Conservation (phyloP, 148 eudicot genomes). For the Cornus florida region DNA sequence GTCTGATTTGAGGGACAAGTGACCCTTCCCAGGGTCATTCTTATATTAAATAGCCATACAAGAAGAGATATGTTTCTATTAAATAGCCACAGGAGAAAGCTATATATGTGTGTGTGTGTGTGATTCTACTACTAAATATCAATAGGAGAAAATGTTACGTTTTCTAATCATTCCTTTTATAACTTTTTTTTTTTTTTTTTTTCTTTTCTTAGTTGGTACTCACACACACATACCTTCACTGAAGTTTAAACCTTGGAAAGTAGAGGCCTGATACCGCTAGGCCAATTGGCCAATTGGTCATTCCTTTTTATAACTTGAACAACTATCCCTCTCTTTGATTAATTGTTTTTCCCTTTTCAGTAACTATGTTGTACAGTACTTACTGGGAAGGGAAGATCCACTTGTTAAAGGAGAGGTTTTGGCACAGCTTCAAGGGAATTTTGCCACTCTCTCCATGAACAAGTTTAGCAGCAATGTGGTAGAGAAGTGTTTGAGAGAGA, state of each 20-base stretch:
- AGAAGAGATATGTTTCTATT: neutral
- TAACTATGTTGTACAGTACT: conserved; percentile 57
- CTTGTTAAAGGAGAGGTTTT: conserved; percentile 13
- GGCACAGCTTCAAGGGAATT: conserved; percentile 23
- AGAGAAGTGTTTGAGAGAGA: conserved; percentile 32
- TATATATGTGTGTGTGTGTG: too few species aligned
- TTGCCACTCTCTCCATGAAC: conserved; percentile 29
- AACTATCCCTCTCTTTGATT: neutral
- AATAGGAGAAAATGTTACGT: too few species aligned
- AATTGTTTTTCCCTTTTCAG: conserved; percentile 18
- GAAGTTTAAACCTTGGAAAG: too few species aligned
- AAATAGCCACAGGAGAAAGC: neutral
- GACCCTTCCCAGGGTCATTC: neutral
- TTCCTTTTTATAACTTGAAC: neutral
- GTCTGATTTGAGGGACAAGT: neutral
- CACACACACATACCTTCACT: too few species aligned
- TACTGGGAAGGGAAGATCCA: conserved; percentile 16
- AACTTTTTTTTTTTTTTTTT: too few species aligned
- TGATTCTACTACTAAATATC: too few species aligned
- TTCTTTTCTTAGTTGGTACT: too few species aligned
- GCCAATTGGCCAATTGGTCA: too few species aligned
- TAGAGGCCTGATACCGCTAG: too few species aligned
- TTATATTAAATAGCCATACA: neutral
- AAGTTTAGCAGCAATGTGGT: conserved; percentile 56
- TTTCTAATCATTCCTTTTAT: neutral